A percentile compares a stretch with the other conserved stretches of the same genome.
phyloP scores from a whole-genome alignment of 2,329 filamentous ascomycete species.

The Aschersonia sp. region DNA sequence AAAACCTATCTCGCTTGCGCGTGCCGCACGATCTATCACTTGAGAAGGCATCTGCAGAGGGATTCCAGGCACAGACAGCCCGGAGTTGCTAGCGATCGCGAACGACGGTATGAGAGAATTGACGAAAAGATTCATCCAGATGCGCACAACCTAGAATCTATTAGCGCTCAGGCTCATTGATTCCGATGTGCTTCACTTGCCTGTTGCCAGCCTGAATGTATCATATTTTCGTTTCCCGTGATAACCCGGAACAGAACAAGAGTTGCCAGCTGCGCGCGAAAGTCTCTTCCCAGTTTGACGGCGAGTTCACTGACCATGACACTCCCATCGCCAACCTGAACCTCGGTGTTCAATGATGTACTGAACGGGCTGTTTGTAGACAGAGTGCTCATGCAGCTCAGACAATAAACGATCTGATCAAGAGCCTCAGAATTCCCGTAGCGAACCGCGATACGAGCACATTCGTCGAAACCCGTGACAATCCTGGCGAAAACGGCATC shows the following conservation, averaged over 20 bases:
- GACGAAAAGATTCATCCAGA: constrained; percentile 89
- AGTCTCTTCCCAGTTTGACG: constrained; percentile 87
- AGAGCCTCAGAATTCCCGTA: constrained; percentile 75
- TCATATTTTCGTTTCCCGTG: constrained; percentile 65
- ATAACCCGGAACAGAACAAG: constrained; percentile 92
- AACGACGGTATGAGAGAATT: constrained; percentile 85
- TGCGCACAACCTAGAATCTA: constrained; percentile 56
- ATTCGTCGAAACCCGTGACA: constrained; percentile 90
- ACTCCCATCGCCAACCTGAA: constrained; percentile 79
- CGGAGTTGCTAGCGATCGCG: constrained; percentile 46
- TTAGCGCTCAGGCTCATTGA: constrained; percentile 7
- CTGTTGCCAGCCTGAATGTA: constrained; percentile 65
- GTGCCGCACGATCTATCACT: constrained; percentile 75
- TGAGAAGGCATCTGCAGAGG: constrained; percentile 84
- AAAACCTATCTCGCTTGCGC: constrained; percentile 65
- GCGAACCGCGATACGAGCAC: constrained; percentile 77
- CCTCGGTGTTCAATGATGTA: constrained; percentile 85
- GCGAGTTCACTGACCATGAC: constrained; percentile 98
- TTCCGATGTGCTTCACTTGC: constrained; percentile 32
- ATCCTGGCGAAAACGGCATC: constrained; percentile 89
- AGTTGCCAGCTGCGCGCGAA: constrained; percentile 83
- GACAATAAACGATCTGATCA: constrained; percentile 81
- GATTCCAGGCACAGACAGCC: constrained; percentile 63
- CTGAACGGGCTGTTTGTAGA: constrained; percentile 63
- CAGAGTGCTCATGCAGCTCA: constrained; percentile 82